Base-by-base conservation (phyloP, 176 grass and related monocot species). In the Cenchrus fungigraminus region DNA sequence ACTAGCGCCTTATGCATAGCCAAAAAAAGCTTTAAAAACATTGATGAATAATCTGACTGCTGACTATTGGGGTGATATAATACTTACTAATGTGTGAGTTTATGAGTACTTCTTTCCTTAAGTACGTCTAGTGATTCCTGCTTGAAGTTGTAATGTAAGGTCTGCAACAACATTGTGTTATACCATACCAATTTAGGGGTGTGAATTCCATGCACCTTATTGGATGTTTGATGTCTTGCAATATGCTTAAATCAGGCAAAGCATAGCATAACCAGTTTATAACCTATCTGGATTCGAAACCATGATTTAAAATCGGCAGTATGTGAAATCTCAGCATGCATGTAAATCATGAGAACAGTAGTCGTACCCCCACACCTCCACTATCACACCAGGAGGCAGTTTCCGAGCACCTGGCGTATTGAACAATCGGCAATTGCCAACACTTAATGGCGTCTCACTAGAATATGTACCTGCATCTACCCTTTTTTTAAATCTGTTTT, bases 41-140 rank as follows among this genome's bases (percentile, higher is more conserved):
- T 32, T 65, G 50, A 29, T 71, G 29, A 25, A 64, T 63, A 37
- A 65, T 31, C 19, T 78, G 22, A 79, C 19, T 20, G 19, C 28
- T 49, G 29, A 62, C 51, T 34, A 12, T 63, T 9, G 7, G 22
- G 56, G 50, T 83, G 43, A 57, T 74, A 74, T 15, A 58, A 11
- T 17, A 14, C 53, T 17, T 15, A 55, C 4, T 17, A 10, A 52
- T 1, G 53, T 5, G 16, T 55, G 53, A 7, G 22, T 13, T 14
- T 51, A 4, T 84, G 58, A 64, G 7, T 50, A n/a, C 28, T 78
- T 19, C 3, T 16, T 52, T 25, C 9, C 32, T 64, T 55, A 15
- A 32, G 6, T n/a, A 15, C 52, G 25, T 20, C 69, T 80, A 63
- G 28, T 62, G 66, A 19, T 71, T 71, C 55, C 29, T 86, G 32